Conservation (phyloP, 768 basidiomycete genomes). For the Epithele typhae region DNA sequence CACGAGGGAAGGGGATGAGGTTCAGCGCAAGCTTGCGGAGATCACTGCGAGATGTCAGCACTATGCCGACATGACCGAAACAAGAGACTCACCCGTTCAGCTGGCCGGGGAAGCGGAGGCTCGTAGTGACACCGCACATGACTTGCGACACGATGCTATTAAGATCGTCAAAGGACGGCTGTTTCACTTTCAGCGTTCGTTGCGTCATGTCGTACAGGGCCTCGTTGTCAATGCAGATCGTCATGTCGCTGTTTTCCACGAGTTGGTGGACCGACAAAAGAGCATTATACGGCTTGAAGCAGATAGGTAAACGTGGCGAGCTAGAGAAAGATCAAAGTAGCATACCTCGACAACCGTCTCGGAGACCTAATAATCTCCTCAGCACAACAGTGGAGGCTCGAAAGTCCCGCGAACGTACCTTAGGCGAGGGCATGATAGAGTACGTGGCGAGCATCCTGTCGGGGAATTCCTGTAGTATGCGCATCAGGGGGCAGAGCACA, state of each 20-base stretch:
- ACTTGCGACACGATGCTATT: conserved; percentile 81
- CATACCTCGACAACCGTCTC: conserved; percentile 52
- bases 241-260: conserved; percentile 82
- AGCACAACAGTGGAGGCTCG: not conserved
- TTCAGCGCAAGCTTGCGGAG: conserved; percentile 91
- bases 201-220: conserved; percentile 78
- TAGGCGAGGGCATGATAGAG: conserved; percentile 51
- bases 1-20: conserved; percentile 93
- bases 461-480: conserved; percentile 52
- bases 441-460: conserved; percentile 50
- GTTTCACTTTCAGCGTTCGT: conserved; percentile 59
- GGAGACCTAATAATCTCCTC: conserved; percentile 35
- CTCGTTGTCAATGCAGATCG: conserved; percentile 84
- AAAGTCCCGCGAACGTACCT: conserved; percentile 29
- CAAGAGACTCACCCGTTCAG: conserved; percentile 64
- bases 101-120: conserved; percentile 90
- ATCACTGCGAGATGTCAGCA: conserved; percentile 44
- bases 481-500: conserved; percentile 18
- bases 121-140: conserved; percentile 93
- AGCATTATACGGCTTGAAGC: conserved; percentile 69
- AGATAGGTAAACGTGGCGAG: not conserved
- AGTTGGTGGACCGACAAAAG: conserved; percentile 84
- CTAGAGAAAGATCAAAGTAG: not conserved
- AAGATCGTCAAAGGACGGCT: conserved; percentile 60
- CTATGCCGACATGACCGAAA: not conserved